Evolutionary conservation across 176 grass and related monocot genomes (phyloP), one percentile per base, ranked within the genome.

Genomic region (Typha latifolia): DNA sequence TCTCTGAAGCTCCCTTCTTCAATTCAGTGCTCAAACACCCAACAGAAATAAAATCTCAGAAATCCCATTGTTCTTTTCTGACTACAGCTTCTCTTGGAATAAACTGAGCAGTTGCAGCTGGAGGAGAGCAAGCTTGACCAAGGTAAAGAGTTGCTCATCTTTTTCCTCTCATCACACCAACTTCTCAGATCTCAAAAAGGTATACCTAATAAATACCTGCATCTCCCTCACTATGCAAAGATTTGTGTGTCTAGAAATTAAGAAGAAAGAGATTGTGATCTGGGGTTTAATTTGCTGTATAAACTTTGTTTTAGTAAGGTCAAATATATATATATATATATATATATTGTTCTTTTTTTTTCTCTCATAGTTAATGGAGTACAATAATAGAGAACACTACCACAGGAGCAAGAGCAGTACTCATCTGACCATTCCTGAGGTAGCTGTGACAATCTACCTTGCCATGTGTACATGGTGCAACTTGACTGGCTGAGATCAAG

Each of bases 61-160:
- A 12, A 49, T 67, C 48, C 55, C 14, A 63, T 18, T 70, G 47
- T 66, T 62, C 37, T 57, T 67, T n/a, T 24, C 51, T 31, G 48
- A 49, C 11, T 65, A 47, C 70, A 78, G 63, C 43, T 87, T 85
- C 68, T 76, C 62, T 79, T 76, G 71, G 76, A 79, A 63, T 48
- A 69, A 72, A 34, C 29, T 72, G 61, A 69, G 69, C 47, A 48
- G 71, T 70, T 59, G n/a, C 29, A 57, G 53, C 53, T 59, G 20
- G 15, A 7, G 8, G 14, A 56, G 14, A 57, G 16, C 0, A 4
- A 8, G 5, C 10, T 57, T 57, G 20, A 19, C n/a, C 15, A 59
- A 59, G 53, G n/a, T 16, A 21, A 21, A 59, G 53, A 19, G 18
- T 21, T 19, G 7, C 20, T 59, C 14, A 21, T n/a, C 53, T 59